A percentile compares a stretch with the other conserved stretches of the same genome.
phyloP scores from a whole-genome alignment of 169 alveolate species.

The Sarcocystis neurona region DNA sequence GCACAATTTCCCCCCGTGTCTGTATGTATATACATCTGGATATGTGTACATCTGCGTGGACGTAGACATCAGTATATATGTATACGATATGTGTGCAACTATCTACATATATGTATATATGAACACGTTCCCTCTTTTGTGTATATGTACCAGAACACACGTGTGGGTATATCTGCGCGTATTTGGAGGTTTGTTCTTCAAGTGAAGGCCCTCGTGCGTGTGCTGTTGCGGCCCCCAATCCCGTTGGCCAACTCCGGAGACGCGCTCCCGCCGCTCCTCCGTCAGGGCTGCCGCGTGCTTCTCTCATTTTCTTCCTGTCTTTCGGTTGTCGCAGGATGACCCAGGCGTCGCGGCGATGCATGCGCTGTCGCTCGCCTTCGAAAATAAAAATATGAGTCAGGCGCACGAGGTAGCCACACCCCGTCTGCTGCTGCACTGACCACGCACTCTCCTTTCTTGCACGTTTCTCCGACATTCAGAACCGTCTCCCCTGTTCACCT shows the following conservation, averaged over 20 bases:
- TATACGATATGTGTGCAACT: background rate
- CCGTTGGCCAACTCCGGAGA: too few species aligned
- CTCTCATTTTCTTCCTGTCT: background rate
- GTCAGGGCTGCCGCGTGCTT: too few species aligned
- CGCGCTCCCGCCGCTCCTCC: too few species aligned
- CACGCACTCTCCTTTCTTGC: too few species aligned
- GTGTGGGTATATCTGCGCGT: background rate
- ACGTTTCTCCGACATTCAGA: too few species aligned
- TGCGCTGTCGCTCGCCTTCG: background rate
- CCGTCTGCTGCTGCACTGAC: too few species aligned
- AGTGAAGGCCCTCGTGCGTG: too few species aligned
- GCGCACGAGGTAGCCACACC: conserved; percentile 7
- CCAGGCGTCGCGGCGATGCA: conserved; percentile 19
- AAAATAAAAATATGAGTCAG: background rate
- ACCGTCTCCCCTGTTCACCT: too few species aligned
- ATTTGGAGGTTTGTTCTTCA: background rate
- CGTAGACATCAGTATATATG: background rate
- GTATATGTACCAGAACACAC: background rate
- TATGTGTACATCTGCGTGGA: background rate
- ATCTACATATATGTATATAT: background rate
- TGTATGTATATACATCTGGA: background rate
- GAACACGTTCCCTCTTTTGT: too few species aligned
- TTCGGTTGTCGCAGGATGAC: background rate
- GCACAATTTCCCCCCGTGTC: background rate
- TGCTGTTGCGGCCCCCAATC: too few species aligned